These are phyloP conservation scores for Trichoderma citrinoviride DNA, from an alignment of 2,329 filamentous ascomycete genomes.

Conservation along the genomic window DNA sequence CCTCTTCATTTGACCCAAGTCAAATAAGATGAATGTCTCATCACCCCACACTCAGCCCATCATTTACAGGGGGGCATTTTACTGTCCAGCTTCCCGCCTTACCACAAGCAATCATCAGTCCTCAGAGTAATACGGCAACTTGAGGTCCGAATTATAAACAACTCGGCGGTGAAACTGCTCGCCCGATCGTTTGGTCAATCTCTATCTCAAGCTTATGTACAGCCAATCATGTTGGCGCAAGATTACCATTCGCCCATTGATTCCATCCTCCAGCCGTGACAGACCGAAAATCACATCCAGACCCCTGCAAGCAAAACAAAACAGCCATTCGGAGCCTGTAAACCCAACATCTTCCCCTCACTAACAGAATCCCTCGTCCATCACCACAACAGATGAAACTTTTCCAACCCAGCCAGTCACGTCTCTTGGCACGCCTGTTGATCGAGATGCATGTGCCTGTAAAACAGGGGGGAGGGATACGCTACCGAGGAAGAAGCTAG, in stretches of 20 bases:
- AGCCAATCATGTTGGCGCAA: not conserved
- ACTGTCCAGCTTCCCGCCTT: not conserved
- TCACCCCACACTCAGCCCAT: not conserved
- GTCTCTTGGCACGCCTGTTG: not conserved
- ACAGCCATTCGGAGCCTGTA: not conserved
- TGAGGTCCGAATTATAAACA: not conserved
- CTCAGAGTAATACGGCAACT: not conserved
- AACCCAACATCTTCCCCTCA: not conserved
- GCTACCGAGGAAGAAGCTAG: not conserved
- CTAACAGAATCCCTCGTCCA: not conserved
- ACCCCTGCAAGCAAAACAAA: not conserved
- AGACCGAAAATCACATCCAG: not conserved
- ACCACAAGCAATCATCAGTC: no score
- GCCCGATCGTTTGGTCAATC: not conserved
- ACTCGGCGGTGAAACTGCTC: not conserved
- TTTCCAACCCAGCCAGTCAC: not conserved
- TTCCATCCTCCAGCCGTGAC: not conserved
- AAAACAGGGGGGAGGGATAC: not conserved
- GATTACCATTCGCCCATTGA: not conserved
- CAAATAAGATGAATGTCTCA: not conserved
- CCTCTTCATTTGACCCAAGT: not conserved
- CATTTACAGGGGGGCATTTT: not conserved
- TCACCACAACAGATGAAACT: not conserved
- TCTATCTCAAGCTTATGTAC: not conserved
- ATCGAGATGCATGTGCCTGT: not conserved